Percentiles rank a stretch among this genome's conserved stretches.
Conservation (phyloP, 2,329 filamentous ascomycete species). For the Fragosphaeria purpurea region DNA sequence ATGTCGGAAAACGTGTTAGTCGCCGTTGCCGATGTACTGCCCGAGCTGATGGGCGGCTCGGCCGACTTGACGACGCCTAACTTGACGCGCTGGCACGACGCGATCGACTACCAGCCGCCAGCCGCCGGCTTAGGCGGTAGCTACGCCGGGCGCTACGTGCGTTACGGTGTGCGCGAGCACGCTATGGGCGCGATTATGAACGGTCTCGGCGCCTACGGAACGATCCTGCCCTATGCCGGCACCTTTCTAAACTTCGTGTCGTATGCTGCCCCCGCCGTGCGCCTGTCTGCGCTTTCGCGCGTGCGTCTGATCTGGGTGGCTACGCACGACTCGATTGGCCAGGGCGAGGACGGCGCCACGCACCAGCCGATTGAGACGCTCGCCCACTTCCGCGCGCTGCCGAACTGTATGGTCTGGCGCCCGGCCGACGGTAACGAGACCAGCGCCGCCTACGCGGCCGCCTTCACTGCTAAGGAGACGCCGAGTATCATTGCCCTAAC, state of each 20-base stretch:
- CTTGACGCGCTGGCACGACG: conserved; percentile 94
- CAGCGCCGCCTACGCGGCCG: conserved; percentile 92
- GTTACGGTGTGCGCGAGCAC: conserved; percentile 86
- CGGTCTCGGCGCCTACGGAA: conserved; percentile 89
- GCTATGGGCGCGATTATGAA: conserved; percentile 88
- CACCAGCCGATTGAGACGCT: conserved; percentile 98
- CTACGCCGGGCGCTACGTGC: conserved; percentile 75
- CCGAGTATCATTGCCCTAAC: conserved; percentile 55
- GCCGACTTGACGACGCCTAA: conserved; percentile 97
- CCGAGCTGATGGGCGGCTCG: conserved; percentile 89
- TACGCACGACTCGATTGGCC: conserved; percentile 96
- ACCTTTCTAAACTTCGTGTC: conserved; percentile 99
- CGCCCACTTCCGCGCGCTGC: conserved; percentile 93
- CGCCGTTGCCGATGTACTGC: conserved; percentile 71
- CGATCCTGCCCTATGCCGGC: conserved; percentile 81
- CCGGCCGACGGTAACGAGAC: conserved; percentile 97
- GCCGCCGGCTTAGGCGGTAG: conserved; percentile 66
- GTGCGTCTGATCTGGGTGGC: conserved; percentile 89
- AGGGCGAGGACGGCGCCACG: conserved; percentile 95
- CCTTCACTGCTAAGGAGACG: conserved; percentile 77
- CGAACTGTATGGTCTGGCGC: conserved; percentile 99
- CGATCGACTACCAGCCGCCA: conserved; percentile 92
- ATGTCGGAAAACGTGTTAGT: conserved; percentile 86
- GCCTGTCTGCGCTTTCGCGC: conserved; percentile 83
- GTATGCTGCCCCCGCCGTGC: conserved; percentile 88